Conservation (phyloP, 805 yeast genomes). For the Metahyphopichia silvanorum region DNA sequence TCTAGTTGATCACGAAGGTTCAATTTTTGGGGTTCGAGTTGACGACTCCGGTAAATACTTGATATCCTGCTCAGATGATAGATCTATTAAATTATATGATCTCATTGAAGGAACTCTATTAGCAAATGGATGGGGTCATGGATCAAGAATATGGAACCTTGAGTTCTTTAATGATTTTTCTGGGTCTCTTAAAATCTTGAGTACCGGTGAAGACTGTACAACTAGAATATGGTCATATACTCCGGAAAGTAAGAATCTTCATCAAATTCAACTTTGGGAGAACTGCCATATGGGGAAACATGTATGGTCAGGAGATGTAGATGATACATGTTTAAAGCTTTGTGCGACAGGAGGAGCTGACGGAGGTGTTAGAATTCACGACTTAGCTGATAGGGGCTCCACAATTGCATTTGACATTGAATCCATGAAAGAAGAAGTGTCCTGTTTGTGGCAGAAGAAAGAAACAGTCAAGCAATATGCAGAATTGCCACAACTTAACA, state of each 20-base stretch:
- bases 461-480: slow-evolving; percentile 64
- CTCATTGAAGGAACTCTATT: slow-evolving; percentile 52
- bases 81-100: slow-evolving; percentile 80
- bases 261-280: slow-evolving; percentile 47
- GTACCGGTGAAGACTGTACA: slow-evolving; percentile 83
- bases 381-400: slow-evolving; percentile 29
- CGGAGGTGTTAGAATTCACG: slow-evolving; percentile 70
- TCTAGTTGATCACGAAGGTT: slow-evolving; percentile 81
- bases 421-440: slow-evolving; percentile 27
- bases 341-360: slow-evolving; percentile 93
- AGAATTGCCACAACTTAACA: slow-evolving; percentile 40
- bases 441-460: slow-evolving; percentile 28
- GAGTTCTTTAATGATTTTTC: slow-evolving; percentile 44
- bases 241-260: slow-evolving; percentile 23
- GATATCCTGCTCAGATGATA: slow-evolving; percentile 89
- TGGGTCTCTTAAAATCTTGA: slow-evolving; percentile 42
- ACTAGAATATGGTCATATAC: slow-evolving; percentile 69
- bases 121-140: slow-evolving; percentile 95
- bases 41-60: slow-evolving; percentile 53
- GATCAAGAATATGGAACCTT: slow-evolving; percentile 88
- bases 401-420: slow-evolving; percentile 21
- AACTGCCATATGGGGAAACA: slow-evolving; percentile 81
- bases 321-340: slow-evolving; percentile 35
- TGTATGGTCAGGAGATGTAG: slow-evolving; percentile 75
- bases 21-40: slow-evolving; percentile 77